phyloP scores from a whole-genome alignment of 306 rosid species.

The Arachis hypogaea region DNA sequence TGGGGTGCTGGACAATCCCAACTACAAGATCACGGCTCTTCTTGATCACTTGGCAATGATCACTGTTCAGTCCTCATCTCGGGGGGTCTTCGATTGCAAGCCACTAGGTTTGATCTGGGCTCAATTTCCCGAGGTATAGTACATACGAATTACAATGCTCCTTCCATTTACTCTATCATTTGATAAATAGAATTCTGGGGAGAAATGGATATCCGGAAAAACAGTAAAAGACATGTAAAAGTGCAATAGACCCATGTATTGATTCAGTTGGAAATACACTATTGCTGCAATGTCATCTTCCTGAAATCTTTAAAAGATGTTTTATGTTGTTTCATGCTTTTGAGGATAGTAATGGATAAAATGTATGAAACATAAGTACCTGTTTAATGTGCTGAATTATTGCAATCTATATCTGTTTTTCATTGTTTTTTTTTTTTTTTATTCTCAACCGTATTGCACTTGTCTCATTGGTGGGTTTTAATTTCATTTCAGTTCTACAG shows the following conservation, averaged over 20 bases:
- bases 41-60: slow-evolving; percentile 94
- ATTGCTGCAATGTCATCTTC: not conserved
- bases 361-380: slow-evolving; percentile 16
- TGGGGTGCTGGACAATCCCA: slow-evolving; percentile 89
- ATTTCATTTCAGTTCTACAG: slow-evolving; percentile 69
- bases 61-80: slow-evolving; percentile 78
- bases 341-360: not conserved
- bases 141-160: not conserved
- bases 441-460: not conserved
- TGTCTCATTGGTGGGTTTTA: slow-evolving; percentile 37
- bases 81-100: slow-evolving; percentile 94
- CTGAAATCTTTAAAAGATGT: too few relatives aligned
- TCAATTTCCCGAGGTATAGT: slow-evolving; percentile 80
- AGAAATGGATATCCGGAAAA: not conserved
- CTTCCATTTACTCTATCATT: slow-evolving; percentile 10
- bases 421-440: not conserved
- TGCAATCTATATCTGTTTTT: slow-evolving; percentile 6
- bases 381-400: not conserved
- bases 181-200: not conserved
- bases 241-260: too few relatives aligned
- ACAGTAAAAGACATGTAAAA: too few relatives aligned
- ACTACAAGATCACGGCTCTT: slow-evolving; percentile 91
- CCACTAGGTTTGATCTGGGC: slow-evolving; percentile 99
- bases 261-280: not conserved
- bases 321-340: slow-evolving; percentile 7